Base-by-base conservation (phyloP, 164 flowering plant genomes). In the Magnolia sinica region DNA sequence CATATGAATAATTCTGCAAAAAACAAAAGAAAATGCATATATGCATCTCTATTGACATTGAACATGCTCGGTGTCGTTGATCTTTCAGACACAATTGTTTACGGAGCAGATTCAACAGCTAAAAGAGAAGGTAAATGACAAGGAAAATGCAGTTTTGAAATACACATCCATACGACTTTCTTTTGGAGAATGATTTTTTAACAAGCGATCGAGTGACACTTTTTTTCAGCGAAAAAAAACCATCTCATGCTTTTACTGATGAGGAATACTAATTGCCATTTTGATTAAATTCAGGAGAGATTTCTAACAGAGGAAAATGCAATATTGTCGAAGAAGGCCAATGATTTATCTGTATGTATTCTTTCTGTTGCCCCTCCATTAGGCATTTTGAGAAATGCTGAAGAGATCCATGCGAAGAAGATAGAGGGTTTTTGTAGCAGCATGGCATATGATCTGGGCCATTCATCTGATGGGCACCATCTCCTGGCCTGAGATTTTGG, bases 291-390 rank as follows among this genome's bases (percentile, higher is more conserved):
- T 75, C 89, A 95, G 98, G 97, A 88, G 79, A 88, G 76, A 76
- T 51, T 52, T 29, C 83, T 95, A 13, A 64, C 79, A 52, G 92
- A 89, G 55, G 97, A 95, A 82, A 91, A 95, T 84, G 86, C 82
- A 59, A 73, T 81, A 74, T 85, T 95, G 8, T 6, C 72, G 55
- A 82, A 86, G 76, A 88, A 91, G 97, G 98, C 92, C 49, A 79
- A 10, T 74, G n/a, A 55, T 63, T 23, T 74, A 13, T 23, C 18
- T 31, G 52, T 50, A 51, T 66, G 61, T 55, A 11, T 11, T 55
- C 61, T 52, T 52, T 14, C 18, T 2, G 3, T 55, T 55, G 16
- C 61, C 18, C 16, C 18, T 55, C 16, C 61, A 55, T 55, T 55
- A 3, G 0, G 13, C 16, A 55, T 55, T 55, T 55, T 55, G 61